These are phyloP conservation scores for Globisporangium acanthophoron DNA, from an alignment of 352 stramenopile genomes.

Conservation along the genomic window DNA sequence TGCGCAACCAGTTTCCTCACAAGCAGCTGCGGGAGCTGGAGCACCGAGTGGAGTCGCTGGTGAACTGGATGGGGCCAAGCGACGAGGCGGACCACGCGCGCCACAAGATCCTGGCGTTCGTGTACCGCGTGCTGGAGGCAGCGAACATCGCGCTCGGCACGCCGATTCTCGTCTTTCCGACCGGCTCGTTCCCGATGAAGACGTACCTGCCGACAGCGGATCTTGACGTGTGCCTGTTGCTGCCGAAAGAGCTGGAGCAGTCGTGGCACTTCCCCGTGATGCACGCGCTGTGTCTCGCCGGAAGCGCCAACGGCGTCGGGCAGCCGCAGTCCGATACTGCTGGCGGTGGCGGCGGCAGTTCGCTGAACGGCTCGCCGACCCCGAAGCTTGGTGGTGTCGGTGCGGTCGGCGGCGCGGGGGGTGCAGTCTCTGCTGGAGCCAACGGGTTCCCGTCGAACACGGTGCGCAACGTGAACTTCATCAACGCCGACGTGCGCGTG, in stretches of 20 bases:
- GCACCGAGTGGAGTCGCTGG: slow-evolving; percentile 29
- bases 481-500: slow-evolving; percentile 84
- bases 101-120: slow-evolving; percentile 57
- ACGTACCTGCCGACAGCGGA: slow-evolving; percentile 88
- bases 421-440: neutral
- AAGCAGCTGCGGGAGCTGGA: slow-evolving; percentile 22
- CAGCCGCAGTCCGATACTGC: slow-evolving; percentile 4
- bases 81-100: slow-evolving; percentile 57
- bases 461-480: slow-evolving; percentile 87
- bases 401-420: neutral
- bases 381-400: slow-evolving; percentile 2
- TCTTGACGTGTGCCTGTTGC: slow-evolving; percentile 77
- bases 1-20: slow-evolving; percentile 35
- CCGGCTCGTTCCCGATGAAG: slow-evolving; percentile 86
- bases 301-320: slow-evolving; percentile 12
- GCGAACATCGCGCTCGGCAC: slow-evolving; percentile 38
- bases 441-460: slow-evolving; percentile 24
- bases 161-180: slow-evolving; percentile 60
- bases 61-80: slow-evolving; percentile 65
- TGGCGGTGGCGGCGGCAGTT: slow-evolving; percentile 2
- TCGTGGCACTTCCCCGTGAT: slow-evolving; percentile 86
- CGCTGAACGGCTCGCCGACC: slow-evolving; percentile 20
- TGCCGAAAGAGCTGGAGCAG: slow-evolving; percentile 72
- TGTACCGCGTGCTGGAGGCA: slow-evolving; percentile 53
- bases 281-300: slow-evolving; percentile 74